Evolutionary conservation across 345 rosid genomes (phyloP), one percentile per base, ranked within the genome.

Genomic region (Nephelium lappaceum): DNA sequence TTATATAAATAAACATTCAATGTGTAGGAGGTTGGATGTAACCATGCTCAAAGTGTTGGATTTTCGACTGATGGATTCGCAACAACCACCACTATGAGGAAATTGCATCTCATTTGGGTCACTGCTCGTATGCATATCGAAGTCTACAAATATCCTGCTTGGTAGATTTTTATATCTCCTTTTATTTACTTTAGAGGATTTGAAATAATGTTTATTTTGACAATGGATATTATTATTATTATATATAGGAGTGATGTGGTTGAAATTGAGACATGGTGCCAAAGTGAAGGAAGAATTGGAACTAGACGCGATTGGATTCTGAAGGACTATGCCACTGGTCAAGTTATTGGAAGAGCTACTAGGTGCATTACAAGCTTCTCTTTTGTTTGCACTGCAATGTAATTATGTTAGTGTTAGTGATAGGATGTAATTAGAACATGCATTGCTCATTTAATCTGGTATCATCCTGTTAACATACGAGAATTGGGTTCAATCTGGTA

Each of bases 21-120:
- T 74, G 21, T 82, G 73, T 78, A 95, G 98, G 99, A 95, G 83
- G 98, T 95, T 81, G 99, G 91, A 57, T 84, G 97, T 86, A 96
- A 96, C 78, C 98, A 96, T 84, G 97, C 86, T 74, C 98, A 96
- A 82, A 85, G 87, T 77, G 87, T 93, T 83, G 99, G 99, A 67
- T 96, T 89, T 83, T 96, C 98, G 3, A 94, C 97, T 0, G 98
- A 92, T 84, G 98, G 99, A 27, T 93, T 96, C 78, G 97, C 92
- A 4, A 96, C 98, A 2, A 96, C 95, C 60, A 81, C 63, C 49
- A 92, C 92, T 6, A 96, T 96, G 99, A 84, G 95, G 78, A 90
- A 96, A 81, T n/a, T 96, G 88, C 93, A 92, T 85, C 99, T 96
- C 76, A 94, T 96, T 62, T 96, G 99, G 99, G 99, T 96, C n/a